Base-by-base conservation (phyloP, 768 basidiomycete genomes). In the Pulveroboletus ravenelii region DNA sequence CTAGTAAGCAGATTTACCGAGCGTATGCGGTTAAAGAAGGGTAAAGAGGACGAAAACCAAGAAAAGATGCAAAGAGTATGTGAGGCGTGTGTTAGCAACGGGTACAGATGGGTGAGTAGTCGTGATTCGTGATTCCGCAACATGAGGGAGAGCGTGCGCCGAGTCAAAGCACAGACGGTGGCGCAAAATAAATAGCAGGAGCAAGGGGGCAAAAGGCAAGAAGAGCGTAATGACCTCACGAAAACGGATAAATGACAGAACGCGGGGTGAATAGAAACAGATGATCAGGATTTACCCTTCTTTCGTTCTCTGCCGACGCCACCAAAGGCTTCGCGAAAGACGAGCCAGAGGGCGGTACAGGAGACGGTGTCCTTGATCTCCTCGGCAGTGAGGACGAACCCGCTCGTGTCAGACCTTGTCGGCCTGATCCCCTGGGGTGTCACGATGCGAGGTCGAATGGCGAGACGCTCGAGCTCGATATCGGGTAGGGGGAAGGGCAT, bases 361-460 rank as follows among this genome's bases (percentile, higher is more conserved):
- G 86, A 89, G 50, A 95, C 82, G 15, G 90, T 77, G 70, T 97
- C 94, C 71, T 96, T 94, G 69, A 96, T 85, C 68, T 94, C 91
- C 70, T 95, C 93, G 41, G 90, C 91, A 2, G 82, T 89, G 45
- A 97, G 69, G 30, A 81, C 70, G 37, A 90, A 67, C 34, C 50
- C 64, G 34, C 67, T 62, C n/a, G 51, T 41, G 17, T 51, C 51
- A n/a, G 56, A 38, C 45, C 46, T 31, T 9, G 54, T 54, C 41
- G 62, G 68, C 39, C 57, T 63, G 35, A 63, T 54, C 15, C 65
- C 61, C 25, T 62, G 61, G 18, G 62, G 8, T 0, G 60, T 56
- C 60, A 76, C 57, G 41, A 76, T 62, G 41, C 87, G 74, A 55
- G 76, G 78, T 31, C 79, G 71, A 20, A 83, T 68, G 12, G 65